These are phyloP conservation scores for Boletellus emodensis DNA, from an alignment of 768 basidiomycete genomes.

Conservation along the genomic window DNA sequence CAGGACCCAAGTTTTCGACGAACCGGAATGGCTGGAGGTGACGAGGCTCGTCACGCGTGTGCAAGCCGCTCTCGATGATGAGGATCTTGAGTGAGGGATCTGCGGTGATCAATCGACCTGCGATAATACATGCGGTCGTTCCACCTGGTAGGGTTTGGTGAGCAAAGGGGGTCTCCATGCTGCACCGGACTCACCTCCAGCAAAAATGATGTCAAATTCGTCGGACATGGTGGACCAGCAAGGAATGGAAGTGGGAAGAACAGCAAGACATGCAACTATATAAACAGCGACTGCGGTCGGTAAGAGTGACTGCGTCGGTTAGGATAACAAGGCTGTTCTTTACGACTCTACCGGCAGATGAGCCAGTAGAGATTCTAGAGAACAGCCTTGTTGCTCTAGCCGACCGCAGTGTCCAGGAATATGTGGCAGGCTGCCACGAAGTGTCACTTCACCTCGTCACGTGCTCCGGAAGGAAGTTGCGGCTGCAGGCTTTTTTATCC, in stretches of 20 bases:
- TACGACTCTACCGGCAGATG: too few relatives aligned
- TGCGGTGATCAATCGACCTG: conserved; percentile 23
- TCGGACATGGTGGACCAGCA: neutral
- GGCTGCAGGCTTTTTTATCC: too few relatives aligned
- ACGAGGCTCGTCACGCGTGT: conserved; percentile 14
- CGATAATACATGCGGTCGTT: conserved; percentile 25
- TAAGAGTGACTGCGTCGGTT: too few relatives aligned
- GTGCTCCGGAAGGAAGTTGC: too few relatives aligned
- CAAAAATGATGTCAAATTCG: conserved; percentile 8
- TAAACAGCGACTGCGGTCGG: too few relatives aligned
- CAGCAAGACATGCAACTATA: too few relatives aligned
- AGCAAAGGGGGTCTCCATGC: neutral
- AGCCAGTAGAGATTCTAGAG: too few relatives aligned
- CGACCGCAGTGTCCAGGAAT: too few relatives aligned
- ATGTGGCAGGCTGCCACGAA: too few relatives aligned
- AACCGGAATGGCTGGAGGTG: conserved; percentile 22
- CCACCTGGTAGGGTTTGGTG: conserved; percentile 12
- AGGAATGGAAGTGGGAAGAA: neutral
- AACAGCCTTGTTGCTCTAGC: too few relatives aligned
- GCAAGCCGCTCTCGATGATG: conserved; percentile 24
- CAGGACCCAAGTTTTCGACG: conserved; percentile 12
- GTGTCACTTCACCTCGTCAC: too few relatives aligned
- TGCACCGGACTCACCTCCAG: neutral
- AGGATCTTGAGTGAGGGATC: conserved; percentile 27
- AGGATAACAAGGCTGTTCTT: too few relatives aligned